These are phyloP conservation scores for Stachybotrys echinatus DNA, from an alignment of 2,329 filamentous ascomycete genomes.

Conservation along the genomic window DNA sequence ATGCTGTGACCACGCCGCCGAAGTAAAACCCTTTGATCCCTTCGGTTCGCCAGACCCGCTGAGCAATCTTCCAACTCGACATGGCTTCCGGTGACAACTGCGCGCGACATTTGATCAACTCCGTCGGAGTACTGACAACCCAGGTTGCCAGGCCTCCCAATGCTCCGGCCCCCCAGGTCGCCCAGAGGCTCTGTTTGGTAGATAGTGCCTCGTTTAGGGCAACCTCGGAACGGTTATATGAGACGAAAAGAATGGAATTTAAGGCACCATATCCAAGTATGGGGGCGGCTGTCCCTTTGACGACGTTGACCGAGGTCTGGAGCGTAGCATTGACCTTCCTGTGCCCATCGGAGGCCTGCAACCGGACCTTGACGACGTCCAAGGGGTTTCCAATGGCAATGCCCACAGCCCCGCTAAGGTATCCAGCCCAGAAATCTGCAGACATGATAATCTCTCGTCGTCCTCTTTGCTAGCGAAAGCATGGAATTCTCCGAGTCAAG, in stretches of 20 bases:
- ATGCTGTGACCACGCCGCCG: conserved; percentile 74
- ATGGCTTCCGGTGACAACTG: conserved; percentile 51
- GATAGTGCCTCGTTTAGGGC: conserved; percentile 42
- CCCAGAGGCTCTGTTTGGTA: conserved; percentile 46
- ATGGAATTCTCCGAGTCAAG: background rate
- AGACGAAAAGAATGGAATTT: conserved; percentile 84
- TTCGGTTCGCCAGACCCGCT: conserved; percentile 48
- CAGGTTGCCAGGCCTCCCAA: conserved; percentile 80
- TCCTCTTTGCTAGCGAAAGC: background rate
- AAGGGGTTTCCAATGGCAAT: conserved; percentile 89
- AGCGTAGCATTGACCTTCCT: conserved; percentile 20
- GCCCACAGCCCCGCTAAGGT: conserved; percentile 77
- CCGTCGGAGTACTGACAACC: conserved; percentile 80
- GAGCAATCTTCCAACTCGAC: conserved; percentile 61
- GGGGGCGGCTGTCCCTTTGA: conserved; percentile 72
- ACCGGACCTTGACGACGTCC: conserved; percentile 57
- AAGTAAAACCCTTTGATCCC: conserved; percentile 71
- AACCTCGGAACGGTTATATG: conserved; percentile 79
- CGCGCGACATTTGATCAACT: conserved; percentile 84
- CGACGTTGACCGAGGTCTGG: conserved; percentile 31
- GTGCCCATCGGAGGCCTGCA: conserved; percentile 56
- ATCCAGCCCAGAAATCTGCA: conserved; percentile 90
- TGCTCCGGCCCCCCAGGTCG: conserved; percentile 75
- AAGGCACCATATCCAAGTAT: conserved; percentile 86
- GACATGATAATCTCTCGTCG: conserved; percentile 50